Percentiles rank a stretch among this genome's conserved stretches.
Evolutionary conservation across 2,329 filamentous ascomycete species (phyloP).

Genomic region (Aspergillus carbonarius): DNA sequence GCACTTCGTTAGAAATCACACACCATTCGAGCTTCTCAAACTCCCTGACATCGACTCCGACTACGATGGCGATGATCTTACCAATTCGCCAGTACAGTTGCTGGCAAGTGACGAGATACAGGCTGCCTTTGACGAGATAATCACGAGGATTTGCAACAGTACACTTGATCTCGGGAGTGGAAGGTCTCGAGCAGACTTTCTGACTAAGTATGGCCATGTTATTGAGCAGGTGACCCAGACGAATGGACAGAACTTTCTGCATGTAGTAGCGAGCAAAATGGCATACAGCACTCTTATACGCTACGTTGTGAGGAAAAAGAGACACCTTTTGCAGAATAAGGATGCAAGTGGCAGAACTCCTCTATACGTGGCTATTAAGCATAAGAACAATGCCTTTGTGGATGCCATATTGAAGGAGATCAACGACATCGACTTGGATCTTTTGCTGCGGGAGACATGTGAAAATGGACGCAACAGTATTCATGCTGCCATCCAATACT

Average conservation of each 20-base stretch:
- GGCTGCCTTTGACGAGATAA: not conserved
- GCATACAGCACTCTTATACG: not conserved
- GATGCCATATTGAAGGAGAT: not conserved
- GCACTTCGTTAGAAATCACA: not conserved
- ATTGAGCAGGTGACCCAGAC: not conserved
- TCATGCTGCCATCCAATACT: not conserved
- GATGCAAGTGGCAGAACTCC: not conserved
- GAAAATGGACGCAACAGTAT: not conserved
- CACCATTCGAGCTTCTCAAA: not conserved
- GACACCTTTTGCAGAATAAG: not conserved
- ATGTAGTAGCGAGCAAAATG: not conserved
- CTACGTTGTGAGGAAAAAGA: not conserved
- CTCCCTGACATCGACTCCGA: not conserved
- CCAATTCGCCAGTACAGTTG: not conserved
- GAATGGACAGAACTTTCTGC: not conserved
- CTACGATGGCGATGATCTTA: not conserved
- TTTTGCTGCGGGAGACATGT: not conserved
- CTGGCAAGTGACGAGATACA: not conserved
- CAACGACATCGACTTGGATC: not conserved
- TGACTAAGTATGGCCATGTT: not conserved
- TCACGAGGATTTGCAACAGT: not conserved
- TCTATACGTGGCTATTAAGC: not conserved
- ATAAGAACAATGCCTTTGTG: not conserved
- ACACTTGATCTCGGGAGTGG: not conserved
- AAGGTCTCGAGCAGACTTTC: not conserved